Conservation (phyloP, 1,284 basidiomycete species). For the Agroathelia rolfsii region DNA sequence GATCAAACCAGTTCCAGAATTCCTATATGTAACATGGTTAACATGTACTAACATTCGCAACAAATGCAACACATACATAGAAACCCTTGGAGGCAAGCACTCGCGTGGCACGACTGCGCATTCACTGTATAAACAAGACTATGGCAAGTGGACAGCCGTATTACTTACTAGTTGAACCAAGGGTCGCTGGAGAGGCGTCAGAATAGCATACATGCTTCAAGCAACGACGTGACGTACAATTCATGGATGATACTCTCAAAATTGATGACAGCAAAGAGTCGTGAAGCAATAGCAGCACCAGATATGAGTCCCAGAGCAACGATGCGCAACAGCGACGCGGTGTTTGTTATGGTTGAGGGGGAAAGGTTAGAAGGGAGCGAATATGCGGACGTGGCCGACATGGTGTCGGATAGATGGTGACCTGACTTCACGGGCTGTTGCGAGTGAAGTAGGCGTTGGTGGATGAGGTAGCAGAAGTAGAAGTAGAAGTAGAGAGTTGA, state of each 20-base stretch:
- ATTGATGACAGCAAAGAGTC: slow-evolving; percentile 95
- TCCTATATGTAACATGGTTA: slow-evolving; percentile 42
- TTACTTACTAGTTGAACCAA: slow-evolving; percentile 91
- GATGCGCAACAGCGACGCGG: slow-evolving; percentile 77
- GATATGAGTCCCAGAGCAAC: slow-evolving; percentile 83
- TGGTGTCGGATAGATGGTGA: too few species aligned
- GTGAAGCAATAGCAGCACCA: slow-evolving; percentile 88
- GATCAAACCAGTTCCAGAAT: slow-evolving; percentile 99
- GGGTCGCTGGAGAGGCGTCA: slow-evolving; percentile 60
- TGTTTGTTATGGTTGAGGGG: slow-evolving; percentile 68
- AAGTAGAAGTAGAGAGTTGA: too few species aligned
- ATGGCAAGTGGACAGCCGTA: slow-evolving; percentile 1
- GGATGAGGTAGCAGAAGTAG: too few species aligned
- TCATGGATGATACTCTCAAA: slow-evolving; percentile 99
- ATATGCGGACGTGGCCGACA: slow-evolving; percentile 57
- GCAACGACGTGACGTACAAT: slow-evolving; percentile 54
- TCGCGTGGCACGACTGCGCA: slow-evolving; percentile 74
- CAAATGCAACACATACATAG: slow-evolving; percentile 54
- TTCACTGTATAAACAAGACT: slow-evolving; percentile 7
- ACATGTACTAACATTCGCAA: slow-evolving; percentile 6
- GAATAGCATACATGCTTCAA: background rate
- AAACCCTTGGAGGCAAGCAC: slow-evolving; percentile 89
- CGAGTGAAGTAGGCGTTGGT: too few species aligned
- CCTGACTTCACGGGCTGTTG: too few species aligned
- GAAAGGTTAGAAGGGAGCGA: slow-evolving; percentile 60